These are phyloP conservation scores for Helminthosporium solani DNA, from an alignment of 2,329 filamentous ascomycete species.

Conservation along the genomic window DNA sequence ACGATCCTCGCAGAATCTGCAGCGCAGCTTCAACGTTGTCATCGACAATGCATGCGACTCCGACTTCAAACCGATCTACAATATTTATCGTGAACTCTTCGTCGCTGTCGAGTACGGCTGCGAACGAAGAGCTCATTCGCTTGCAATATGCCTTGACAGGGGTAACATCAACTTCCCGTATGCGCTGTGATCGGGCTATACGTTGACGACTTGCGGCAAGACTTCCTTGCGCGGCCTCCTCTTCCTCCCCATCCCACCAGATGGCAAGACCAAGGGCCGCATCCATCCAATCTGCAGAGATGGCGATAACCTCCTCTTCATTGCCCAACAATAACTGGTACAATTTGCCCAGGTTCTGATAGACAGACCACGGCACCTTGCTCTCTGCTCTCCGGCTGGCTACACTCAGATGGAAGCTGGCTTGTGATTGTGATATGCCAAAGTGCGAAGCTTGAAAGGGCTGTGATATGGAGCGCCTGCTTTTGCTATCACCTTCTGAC, in stretches of 20 bases:
- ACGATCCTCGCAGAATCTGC: constrained; percentile 75
- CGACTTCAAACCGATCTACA: constrained; percentile 74
- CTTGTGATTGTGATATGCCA: constrained; percentile 47
- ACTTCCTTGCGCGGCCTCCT: constrained; percentile 45
- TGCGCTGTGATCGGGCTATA: constrained; percentile 42
- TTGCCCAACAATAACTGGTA: constrained; percentile 81
- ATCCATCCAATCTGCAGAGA: constrained; percentile 89
- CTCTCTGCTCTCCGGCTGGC: constrained; percentile 75
- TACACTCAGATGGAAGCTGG: constrained; percentile 64
- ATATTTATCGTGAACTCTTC: constrained; percentile 71
- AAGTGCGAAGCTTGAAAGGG: constrained; percentile 47
- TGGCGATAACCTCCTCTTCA: constrained; percentile 70
- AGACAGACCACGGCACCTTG: constrained; percentile 85
- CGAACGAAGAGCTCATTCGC: constrained; percentile 70
- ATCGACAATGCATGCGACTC: constrained; percentile 78
- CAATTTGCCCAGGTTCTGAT: constrained; percentile 76
- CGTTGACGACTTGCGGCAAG: constrained; percentile 49
- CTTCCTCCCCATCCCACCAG: constrained; percentile 85
- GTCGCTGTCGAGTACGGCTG: constrained; percentile 64
- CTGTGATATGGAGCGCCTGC: constrained; percentile 45
- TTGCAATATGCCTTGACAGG: constrained; percentile 70
- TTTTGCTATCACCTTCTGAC: constrained; percentile 69
- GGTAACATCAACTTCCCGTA: constrained; percentile 52
- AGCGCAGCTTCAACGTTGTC: constrained; percentile 77
- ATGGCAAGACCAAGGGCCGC: constrained; percentile 78